Conservation (phyloP, 768 basidiomycete genomes). For the Chalciporus chontae region DNA sequence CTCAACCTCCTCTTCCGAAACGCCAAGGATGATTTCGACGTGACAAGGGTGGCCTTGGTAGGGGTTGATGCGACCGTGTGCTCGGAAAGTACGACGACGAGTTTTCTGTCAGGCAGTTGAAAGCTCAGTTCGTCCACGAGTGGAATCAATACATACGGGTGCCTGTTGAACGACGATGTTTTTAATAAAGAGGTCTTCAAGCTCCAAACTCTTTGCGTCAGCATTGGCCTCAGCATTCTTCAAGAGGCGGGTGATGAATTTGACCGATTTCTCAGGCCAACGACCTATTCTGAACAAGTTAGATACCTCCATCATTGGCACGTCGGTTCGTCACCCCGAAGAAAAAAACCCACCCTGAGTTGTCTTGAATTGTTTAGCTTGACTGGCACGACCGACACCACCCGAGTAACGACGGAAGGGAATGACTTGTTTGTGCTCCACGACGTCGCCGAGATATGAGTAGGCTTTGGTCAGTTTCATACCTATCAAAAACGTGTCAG, state of each 20-base stretch:
- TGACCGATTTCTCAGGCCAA: conserved; percentile 99
- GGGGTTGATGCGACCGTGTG: conserved; percentile 96
- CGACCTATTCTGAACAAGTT: conserved; percentile 60
- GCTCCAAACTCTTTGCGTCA: conserved; percentile 91
- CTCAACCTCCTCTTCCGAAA: conserved; percentile 80
- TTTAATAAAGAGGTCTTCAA: conserved; percentile 91
- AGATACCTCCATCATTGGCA: not conserved
- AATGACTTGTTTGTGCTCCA: conserved; percentile 95
- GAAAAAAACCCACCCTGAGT: conserved; percentile 74
- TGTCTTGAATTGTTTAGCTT: conserved; percentile 95
- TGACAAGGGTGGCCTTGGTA: conserved; percentile 99
- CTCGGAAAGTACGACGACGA: conserved; percentile 98
- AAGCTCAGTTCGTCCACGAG: not conserved
- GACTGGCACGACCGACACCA: conserved; percentile 90
- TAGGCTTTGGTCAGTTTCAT: conserved; percentile 94
- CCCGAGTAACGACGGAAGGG: conserved; percentile 96
- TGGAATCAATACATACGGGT: conserved; percentile 58
- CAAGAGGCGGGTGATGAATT: conserved; percentile 88
- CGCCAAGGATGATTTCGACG: conserved; percentile 89
- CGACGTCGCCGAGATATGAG: conserved; percentile 87
- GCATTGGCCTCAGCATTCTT: conserved; percentile 99
- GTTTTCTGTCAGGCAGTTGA: conserved; percentile 63
- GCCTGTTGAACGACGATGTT: conserved; percentile 99
- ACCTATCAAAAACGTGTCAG: conserved; percentile 45
- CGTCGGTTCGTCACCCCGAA: not conserved